These are phyloP conservation scores for Rhodofomes roseus DNA, from an alignment of 1,284 basidiomycete genomes.

Conservation along the genomic window DNA sequence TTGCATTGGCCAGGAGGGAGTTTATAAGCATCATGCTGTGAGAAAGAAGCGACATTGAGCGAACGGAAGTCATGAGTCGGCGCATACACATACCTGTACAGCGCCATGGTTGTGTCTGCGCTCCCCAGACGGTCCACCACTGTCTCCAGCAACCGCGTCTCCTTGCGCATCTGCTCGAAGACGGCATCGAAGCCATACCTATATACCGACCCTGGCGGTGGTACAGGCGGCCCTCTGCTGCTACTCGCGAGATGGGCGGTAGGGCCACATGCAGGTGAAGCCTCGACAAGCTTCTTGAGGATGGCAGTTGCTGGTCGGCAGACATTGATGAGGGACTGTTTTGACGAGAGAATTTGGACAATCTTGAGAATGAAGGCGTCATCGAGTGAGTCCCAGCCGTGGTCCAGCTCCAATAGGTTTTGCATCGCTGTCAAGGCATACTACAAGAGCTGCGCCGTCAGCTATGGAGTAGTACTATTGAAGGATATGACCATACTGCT, in stretches of 20 bases:
- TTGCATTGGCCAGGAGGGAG: constrained; percentile 76
- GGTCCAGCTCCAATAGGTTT: constrained; percentile 81
- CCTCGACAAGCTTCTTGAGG: constrained; percentile 83
- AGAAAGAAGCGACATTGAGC: constrained; percentile 6
- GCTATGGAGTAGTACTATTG: constrained; percentile 4
- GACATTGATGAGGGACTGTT: constrained; percentile 84
- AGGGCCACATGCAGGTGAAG: constrained; percentile 64
- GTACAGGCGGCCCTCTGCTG: constrained; percentile 48
- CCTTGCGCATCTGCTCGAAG: constrained; percentile 75
- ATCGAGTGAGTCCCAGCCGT: constrained; percentile 76
- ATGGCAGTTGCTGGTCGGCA: constrained; percentile 96
- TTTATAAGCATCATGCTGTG: constrained; percentile 77
- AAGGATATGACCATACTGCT: constrained; percentile 49
- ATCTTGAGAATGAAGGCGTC: constrained; percentile 73
- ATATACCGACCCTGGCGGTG: constrained; percentile 65
- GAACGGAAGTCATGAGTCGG: not conserved
- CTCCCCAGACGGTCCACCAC: constrained; percentile 78
- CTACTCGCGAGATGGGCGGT: constrained; percentile 55
- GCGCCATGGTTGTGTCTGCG: constrained; percentile 80
- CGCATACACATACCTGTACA: constrained; percentile 61
- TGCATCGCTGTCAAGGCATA: constrained; percentile 85
- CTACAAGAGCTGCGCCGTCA: constrained; percentile 35
- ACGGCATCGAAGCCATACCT: constrained; percentile 83
- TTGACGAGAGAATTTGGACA: constrained; percentile 77
- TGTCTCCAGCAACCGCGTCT: constrained; percentile 63